These are phyloP conservation scores for Apiospora sp. DNA, from an alignment of 2,329 filamentous ascomycete genomes.

Conservation along the genomic window DNA sequence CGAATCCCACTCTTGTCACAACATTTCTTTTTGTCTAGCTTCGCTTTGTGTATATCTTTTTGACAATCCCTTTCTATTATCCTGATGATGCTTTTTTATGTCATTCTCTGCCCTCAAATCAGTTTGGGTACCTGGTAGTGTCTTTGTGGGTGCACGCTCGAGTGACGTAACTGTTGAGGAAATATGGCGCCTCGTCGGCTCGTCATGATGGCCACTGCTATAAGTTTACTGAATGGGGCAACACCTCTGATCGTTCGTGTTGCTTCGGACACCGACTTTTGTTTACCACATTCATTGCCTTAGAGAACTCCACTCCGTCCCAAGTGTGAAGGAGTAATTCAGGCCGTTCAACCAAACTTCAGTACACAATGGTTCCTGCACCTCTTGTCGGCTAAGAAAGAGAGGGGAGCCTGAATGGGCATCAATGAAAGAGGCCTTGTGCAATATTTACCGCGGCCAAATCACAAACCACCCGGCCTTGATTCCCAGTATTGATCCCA, in stretches of 20 bases:
- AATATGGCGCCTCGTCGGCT: not conserved
- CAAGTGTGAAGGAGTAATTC: not conserved
- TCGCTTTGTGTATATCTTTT: not conserved
- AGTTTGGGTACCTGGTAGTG: not conserved
- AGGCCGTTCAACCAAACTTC: not conserved
- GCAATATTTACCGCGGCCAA: not conserved
- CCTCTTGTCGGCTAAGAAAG: not conserved
- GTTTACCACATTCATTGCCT: not conserved
- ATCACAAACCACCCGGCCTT: not conserved
- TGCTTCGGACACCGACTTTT: not conserved
- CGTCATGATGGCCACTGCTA: not conserved
- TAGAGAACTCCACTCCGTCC: not conserved
- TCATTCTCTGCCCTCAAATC: too few species aligned
- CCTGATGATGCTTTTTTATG: not conserved
- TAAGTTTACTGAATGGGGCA: not conserved
- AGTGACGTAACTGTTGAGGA: not conserved
- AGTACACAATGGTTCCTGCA: not conserved
- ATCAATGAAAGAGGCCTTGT: not conserved
- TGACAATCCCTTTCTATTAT: not conserved
- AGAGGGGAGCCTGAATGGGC: not conserved
- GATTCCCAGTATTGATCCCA: not conserved
- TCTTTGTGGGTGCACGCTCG: not conserved
- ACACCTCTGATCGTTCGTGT: not conserved
- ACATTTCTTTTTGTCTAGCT: not conserved
- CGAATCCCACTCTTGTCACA: conserved; percentile 21